Evolutionary conservation across 805 yeast species (phyloP), one percentile per base, ranked within the genome.

Genomic region (Wickerhamomyces bovis): DNA sequence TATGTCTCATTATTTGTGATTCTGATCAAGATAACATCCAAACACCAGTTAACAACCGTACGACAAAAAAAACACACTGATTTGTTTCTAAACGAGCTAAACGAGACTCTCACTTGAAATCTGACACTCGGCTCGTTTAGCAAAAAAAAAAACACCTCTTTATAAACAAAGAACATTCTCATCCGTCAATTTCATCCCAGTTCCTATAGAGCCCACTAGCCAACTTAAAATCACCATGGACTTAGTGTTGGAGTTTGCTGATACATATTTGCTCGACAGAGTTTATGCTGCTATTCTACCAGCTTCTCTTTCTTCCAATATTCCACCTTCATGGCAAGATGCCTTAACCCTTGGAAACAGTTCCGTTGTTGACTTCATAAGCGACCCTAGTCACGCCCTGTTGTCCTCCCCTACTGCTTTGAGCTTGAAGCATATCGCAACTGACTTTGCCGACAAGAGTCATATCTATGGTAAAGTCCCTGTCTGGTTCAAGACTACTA

Each of bases 201-300:
- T 13, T n/a, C 20, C 21, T 38, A 16, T 7, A 21, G 15, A 12
- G n/a, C 12, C 4, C 38, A 18, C 22, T 19, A 12, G 18, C 30
- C 48, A 15, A 23, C 30, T 22, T 15, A 7, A 25, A 25, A 18
- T 12, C 6, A 26, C 22, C 19, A 92, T 94, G 99, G 99, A 94
- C 83, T 71, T 94, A 60, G 89, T 89, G 21, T 75, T 94, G 44
- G 99, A 94, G 66, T 70, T 80, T 21, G 68, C 72, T 41, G 99
- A 94, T 67, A 73, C 86, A 42, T 86, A 69, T 56, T 58, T 80
- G 25, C 77, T 92, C 43, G 99, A 94, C 69, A 73, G 71, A 62
- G 69, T 79, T 16, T 92, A 89, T 58, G 86, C 97, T 26, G 68
- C 68, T 38, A 51, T 79, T 3, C 69, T 88, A 41, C 96, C 96